Conservation (phyloP, 371 early-diverging fungal genomes). For the Funneliformis caledonium region DNA sequence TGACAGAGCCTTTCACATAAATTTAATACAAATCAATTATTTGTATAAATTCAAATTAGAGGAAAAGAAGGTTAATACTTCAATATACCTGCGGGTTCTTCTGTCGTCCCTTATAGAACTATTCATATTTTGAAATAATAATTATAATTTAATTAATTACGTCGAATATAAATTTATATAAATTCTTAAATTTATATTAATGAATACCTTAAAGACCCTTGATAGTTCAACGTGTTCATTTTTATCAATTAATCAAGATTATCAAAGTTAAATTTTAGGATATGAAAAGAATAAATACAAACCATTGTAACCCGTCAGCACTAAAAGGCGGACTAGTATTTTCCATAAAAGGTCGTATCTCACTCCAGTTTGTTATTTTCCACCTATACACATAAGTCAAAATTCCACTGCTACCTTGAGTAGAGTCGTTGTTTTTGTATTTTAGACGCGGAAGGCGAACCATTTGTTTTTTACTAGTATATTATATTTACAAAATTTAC, state of each 20-base stretch:
- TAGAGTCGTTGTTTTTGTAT: not conserved
- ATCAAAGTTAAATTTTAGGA: too few species aligned
- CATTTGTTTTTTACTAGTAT: not conserved
- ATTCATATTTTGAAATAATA: not conserved
- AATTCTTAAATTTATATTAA: too few species aligned
- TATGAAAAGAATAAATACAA: slow-evolving; percentile 37
- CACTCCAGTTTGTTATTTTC: slow-evolving; percentile 53
- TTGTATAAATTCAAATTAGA: too few species aligned
- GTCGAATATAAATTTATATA: not conserved
- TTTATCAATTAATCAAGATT: not conserved
- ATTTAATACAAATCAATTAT: not conserved
- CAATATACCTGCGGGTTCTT: slow-evolving; percentile 35
- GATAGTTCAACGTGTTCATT: not conserved
- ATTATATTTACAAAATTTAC: too few species aligned
- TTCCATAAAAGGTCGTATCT: slow-evolving; percentile 50
- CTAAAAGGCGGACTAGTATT: slow-evolving; percentile 52
- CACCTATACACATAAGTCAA: slow-evolving; percentile 50
- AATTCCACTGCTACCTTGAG: not conserved
- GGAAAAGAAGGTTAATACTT: not conserved
- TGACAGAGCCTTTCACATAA: slow-evolving; percentile 49
- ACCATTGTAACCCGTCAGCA: slow-evolving; percentile 53
- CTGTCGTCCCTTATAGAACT: slow-evolving; percentile 38
- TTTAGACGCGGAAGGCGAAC: not conserved
- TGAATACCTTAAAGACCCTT: slow-evolving; percentile 39
- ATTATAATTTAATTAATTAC: too few species aligned